Evolutionary conservation across 257 asterid species (phyloP).

Genomic region (Jaltomata sinuosa): DNA sequence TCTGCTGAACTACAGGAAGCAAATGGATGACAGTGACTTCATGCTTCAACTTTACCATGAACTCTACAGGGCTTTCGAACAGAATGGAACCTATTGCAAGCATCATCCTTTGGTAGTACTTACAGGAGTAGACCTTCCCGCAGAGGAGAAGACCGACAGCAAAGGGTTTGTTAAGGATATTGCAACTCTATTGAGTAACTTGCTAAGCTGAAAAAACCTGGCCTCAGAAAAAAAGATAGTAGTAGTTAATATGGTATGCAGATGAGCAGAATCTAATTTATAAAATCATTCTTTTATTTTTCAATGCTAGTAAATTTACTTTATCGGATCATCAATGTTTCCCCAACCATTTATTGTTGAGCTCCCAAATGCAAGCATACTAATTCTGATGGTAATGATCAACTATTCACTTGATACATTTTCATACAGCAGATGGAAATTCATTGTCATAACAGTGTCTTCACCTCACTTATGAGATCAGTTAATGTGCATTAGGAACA

Average conservation of each 20-base stretch:
- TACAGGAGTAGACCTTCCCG: not conserved
- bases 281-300: not conserved
- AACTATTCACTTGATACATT: not conserved
- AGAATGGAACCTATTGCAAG: constrained; percentile 26
- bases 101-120: constrained; percentile 14
- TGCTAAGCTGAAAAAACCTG: not conserved
- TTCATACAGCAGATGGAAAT: not conserved
- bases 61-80: constrained; percentile 15
- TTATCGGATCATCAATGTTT: not conserved
- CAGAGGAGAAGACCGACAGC: not conserved
- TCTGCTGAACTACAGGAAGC: constrained; percentile 16
- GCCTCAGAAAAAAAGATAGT: not conserved
- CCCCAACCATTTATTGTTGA: not conserved
- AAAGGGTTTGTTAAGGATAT: not conserved
- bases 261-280: not conserved
- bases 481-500: not conserved
- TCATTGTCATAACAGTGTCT: not conserved
- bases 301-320: not conserved
- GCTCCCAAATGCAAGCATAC: not conserved
- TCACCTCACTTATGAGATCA: not conserved
- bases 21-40: not conserved
- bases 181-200: not conserved
- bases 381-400: not conserved
- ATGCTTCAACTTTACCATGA: constrained; percentile 13
- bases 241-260: not conserved